These are phyloP conservation scores for Chrysochromulina parva DNA, from an alignment of 78 protist species.

Conservation along the genomic window DNA sequence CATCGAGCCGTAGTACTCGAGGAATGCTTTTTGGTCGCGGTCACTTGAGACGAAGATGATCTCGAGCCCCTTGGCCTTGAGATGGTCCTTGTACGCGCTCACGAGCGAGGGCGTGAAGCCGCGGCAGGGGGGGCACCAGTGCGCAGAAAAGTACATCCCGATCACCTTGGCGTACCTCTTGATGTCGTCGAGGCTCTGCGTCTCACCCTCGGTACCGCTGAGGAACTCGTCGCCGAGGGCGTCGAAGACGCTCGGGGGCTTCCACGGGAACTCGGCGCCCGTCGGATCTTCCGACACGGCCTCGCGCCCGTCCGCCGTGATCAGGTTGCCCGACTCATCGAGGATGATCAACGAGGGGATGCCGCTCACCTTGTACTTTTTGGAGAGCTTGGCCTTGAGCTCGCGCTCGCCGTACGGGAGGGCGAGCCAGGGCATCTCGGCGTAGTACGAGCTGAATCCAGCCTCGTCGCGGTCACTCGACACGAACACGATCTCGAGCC, in stretches of 20 bases:
- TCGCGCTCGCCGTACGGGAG: slow-evolving; percentile 14
- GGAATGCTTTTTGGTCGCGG: not conserved
- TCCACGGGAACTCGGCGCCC: not conserved
- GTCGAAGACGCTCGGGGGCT: not conserved
- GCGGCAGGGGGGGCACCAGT: slow-evolving; percentile 51
- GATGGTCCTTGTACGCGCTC: not conserved
- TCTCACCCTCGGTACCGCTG: not conserved
- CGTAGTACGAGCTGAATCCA: slow-evolving; percentile 13
- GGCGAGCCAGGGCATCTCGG: not conserved
- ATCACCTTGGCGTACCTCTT: not conserved
- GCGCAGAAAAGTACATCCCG: not conserved
- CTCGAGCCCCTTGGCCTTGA: not conserved
- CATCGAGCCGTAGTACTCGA: not conserved
- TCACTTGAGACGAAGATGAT: slow-evolving; percentile 37
- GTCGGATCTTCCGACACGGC: not conserved
- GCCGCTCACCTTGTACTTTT: slow-evolving; percentile 15
- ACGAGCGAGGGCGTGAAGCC: slow-evolving; percentile 43
- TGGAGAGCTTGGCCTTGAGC: not conserved
- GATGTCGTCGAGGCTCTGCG: not conserved
- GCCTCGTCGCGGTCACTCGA: slow-evolving; percentile 35
- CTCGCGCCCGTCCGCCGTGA: slow-evolving; percentile 3
- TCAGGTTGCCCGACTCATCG: not conserved
- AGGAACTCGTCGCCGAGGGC: not conserved
- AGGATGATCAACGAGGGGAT: not conserved
- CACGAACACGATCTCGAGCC: slow-evolving; percentile 47